These are phyloP conservation scores for Amphibolis antarctica DNA, from an alignment of 106 monocot species.

Conservation along the genomic window DNA sequence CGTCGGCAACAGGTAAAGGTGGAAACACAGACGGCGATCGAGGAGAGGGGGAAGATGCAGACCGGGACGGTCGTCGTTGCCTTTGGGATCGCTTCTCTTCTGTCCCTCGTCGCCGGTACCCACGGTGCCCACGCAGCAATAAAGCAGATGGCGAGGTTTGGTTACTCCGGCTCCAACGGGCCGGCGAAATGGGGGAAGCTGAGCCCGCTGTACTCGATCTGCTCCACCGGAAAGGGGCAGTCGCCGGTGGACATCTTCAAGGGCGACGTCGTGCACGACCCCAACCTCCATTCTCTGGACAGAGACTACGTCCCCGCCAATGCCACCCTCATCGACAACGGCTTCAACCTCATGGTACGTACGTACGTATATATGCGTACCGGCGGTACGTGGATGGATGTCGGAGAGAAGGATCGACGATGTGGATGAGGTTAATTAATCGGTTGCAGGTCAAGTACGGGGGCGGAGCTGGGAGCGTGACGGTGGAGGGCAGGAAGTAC, in stretches of 20 bases:
- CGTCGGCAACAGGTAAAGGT: too few species aligned
- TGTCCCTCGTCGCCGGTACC: too few species aligned
- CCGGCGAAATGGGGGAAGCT: slow-evolving; percentile 32
- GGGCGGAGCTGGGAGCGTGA: slow-evolving; percentile 15
- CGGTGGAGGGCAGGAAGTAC: slow-evolving; percentile 49
- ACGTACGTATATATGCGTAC: too few species aligned
- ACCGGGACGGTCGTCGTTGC: too few species aligned
- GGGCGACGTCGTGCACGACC: slow-evolving; percentile 3
- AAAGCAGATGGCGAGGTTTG: background rate
- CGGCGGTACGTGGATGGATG: too few species aligned
- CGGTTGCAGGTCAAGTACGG: slow-evolving; percentile 43
- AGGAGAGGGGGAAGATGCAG: too few species aligned
- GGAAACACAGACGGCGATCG: too few species aligned
- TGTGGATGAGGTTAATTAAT: too few species aligned
- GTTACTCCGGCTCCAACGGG: background rate
- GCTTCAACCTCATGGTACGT: slow-evolving; percentile 43
- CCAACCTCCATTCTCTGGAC: slow-evolving; percentile 9
- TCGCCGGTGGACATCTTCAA: slow-evolving; percentile 53
- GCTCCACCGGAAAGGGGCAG: slow-evolving; percentile 38
- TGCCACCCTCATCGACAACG: slow-evolving; percentile 50
- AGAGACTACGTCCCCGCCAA: slow-evolving; percentile 26
- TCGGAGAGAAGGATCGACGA: too few species aligned
- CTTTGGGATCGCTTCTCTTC: too few species aligned
- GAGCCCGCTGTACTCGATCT: slow-evolving; percentile 20
- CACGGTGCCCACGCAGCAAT: too few species aligned